These are phyloP conservation scores for Phytophthora pisi DNA, from an alignment of 352 stramenopile species.

Conservation along the genomic window DNA sequence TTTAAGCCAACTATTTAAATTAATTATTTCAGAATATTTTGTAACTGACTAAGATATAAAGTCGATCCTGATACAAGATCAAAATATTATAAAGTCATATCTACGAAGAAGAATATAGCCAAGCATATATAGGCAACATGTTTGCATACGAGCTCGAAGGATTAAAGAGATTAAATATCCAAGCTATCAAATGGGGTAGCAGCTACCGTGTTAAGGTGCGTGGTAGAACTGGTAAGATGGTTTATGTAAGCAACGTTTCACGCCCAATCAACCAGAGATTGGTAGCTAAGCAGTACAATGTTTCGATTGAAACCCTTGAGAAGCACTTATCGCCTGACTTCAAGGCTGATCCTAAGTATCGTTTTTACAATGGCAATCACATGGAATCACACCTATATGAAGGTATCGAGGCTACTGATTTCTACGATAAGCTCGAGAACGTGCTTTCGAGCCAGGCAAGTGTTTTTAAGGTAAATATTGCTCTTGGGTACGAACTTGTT, in stretches of 20 bases:
- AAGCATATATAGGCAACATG: too few relatives aligned
- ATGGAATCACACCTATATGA: slow-evolving; percentile 8
- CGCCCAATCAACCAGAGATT: background rate
- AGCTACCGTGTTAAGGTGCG: slow-evolving; percentile 5
- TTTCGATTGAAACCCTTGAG: too few relatives aligned
- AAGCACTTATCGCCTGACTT: too few relatives aligned
- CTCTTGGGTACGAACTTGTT: slow-evolving; percentile 9
- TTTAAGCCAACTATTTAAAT: too few relatives aligned
- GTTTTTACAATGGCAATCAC: background rate
- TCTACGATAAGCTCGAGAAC: slow-evolving; percentile 1
- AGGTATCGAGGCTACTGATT: background rate
- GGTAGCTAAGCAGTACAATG: background rate
- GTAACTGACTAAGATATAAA: too few relatives aligned
- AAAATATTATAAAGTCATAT: background rate
- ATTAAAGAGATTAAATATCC: slow-evolving; percentile 1
- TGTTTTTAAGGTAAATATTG: slow-evolving; percentile 13
- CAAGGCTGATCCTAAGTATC: too few relatives aligned
- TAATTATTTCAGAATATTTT: too few relatives aligned
- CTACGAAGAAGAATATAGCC: too few relatives aligned
- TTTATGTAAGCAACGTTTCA: background rate
- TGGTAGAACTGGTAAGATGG: background rate
- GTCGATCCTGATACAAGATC: too few relatives aligned
- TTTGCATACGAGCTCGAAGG: too few relatives aligned
- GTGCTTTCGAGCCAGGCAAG: background rate
- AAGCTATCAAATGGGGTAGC: background rate